Evolutionary conservation across 495 filamentous ascomycete species (phyloP), one percentile per base, ranked within the genome.

Genomic region (Penicillium mononematosum): DNA sequence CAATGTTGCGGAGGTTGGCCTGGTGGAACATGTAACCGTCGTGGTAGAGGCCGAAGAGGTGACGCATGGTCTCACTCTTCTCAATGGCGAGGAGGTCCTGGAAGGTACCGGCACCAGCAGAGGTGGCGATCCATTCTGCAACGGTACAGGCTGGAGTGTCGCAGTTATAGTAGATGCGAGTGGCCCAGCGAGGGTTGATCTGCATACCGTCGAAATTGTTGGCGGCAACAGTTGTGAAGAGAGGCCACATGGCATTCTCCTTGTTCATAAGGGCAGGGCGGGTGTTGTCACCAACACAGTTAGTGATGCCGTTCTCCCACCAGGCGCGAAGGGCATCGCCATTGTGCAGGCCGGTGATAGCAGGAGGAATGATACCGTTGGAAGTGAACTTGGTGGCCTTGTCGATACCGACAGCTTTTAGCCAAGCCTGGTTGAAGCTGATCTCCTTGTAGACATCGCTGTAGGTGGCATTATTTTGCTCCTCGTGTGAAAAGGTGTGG

Each of bases 151-250:
- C 71, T 2, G 81, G 75, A 45, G 73, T 75, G 58, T 80, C 72
- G 64, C 84, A 87, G 71, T 87, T 84, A 73, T 83, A 87, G 72
- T 85, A 87, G 61, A 86, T 86, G 25, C 77, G 79, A 5, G 83
- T 81, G 9, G 84, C 78, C 80, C 81, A 87, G 39, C 84, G 81
- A 17, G 82, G 82, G 66, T 82, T 79, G 46, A 86, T 75, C 57
- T 78, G 76, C 39, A 85, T 70, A 6, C 84, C 84, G n/a, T 60
- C 75, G 56, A 79, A 82, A 5, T 84, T 84, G 53, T 86, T 80
- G 4, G 44, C 58, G 14, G 67, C 77, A 4, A 75, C 69, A 8
- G 69, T 82, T 47, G 80, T 80, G 43, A 77, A 83, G 50, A 79
- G 72, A 0, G 84, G 82, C 81, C 82, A 85, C 72, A 78, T 77